Conservation (phyloP, 176 grass and related monocot genomes). For the Microstegium vimineum region DNA sequence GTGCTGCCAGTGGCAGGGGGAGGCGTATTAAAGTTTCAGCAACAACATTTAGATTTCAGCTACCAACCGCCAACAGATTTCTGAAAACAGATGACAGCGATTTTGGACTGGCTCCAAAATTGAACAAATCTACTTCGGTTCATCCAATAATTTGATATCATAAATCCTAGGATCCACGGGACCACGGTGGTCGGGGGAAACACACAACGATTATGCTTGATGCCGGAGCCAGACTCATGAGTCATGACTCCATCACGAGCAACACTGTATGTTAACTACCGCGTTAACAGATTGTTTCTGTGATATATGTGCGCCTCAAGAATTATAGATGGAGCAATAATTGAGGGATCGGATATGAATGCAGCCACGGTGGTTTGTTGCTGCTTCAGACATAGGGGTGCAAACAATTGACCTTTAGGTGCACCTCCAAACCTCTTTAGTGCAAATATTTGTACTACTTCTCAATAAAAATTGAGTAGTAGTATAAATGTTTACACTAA, state of each 20-base stretch:
- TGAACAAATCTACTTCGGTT: background rate
- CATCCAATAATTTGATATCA: background rate
- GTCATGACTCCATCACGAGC: background rate
- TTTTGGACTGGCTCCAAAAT: background rate
- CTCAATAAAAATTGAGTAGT: too few relatives aligned
- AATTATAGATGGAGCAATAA: too few relatives aligned
- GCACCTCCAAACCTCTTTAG: too few relatives aligned
- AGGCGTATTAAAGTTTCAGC: background rate
- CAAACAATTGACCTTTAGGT: too few relatives aligned
- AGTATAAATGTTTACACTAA: too few relatives aligned
- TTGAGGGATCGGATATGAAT: too few relatives aligned
- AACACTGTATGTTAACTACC: too few relatives aligned
- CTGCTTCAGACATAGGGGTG: too few relatives aligned
- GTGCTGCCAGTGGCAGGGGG: background rate
- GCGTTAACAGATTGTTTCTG: too few relatives aligned
- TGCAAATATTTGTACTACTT: too few relatives aligned
- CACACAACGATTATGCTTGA: background rate
- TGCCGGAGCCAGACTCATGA: background rate
- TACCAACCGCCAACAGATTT: conserved; percentile 2
- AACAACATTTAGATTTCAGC: background rate
- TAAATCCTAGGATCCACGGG: background rate
- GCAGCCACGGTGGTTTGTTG: too few relatives aligned
- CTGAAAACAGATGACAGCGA: background rate
- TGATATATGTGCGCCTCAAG: too few relatives aligned
- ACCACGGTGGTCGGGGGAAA: background rate